Percentiles rank a stretch among this genome's conserved stretches.
phyloP scores from a whole-genome alignment of 495 filamentous ascomycete species.

The Penicillium lividum region DNA sequence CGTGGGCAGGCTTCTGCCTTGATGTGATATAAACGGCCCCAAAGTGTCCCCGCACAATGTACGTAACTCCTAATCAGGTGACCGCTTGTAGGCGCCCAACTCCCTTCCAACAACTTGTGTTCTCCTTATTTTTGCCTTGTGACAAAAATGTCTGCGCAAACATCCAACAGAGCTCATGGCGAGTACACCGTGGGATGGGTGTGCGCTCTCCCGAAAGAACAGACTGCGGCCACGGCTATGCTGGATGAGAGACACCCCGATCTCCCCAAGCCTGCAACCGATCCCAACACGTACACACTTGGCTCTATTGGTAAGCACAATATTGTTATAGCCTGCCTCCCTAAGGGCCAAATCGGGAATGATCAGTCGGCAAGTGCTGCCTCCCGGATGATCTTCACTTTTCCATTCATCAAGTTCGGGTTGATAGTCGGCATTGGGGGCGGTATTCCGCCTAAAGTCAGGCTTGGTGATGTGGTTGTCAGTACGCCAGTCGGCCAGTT shows the following conservation, averaged over 20 bases:
- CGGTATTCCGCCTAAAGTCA: conserved; percentile 29
- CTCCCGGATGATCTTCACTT: conserved; percentile 31
- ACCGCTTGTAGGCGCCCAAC: neutral
- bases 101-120: too few relatives aligned
- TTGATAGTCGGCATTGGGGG: conserved; percentile 49
- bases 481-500: conserved; percentile 11
- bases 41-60: neutral
- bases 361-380: conserved; percentile 31
- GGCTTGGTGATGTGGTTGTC: conserved; percentile 28
- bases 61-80: neutral
- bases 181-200: conserved; percentile 30
- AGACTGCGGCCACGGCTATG: conserved; percentile 23
- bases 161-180: too few relatives aligned
- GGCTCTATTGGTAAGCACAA: conserved; percentile 23
- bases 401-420: conserved; percentile 35
- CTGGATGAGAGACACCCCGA: conserved; percentile 18
- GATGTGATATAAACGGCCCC: neutral
- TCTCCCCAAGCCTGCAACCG: conserved; percentile 10
- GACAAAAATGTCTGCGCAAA: too few relatives aligned
- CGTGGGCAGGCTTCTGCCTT: neutral
- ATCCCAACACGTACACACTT: conserved; percentile 22
- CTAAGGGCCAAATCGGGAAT: conserved; percentile 30
- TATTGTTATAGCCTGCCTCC: conserved; percentile 36
- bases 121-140: too few relatives aligned
- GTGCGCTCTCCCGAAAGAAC: conserved; percentile 26